A percentile compares a stretch with the other conserved stretches of the same genome.
phyloP scores from a whole-genome alignment of 108 stramenopile species.

The Tribonema minus region DNA sequence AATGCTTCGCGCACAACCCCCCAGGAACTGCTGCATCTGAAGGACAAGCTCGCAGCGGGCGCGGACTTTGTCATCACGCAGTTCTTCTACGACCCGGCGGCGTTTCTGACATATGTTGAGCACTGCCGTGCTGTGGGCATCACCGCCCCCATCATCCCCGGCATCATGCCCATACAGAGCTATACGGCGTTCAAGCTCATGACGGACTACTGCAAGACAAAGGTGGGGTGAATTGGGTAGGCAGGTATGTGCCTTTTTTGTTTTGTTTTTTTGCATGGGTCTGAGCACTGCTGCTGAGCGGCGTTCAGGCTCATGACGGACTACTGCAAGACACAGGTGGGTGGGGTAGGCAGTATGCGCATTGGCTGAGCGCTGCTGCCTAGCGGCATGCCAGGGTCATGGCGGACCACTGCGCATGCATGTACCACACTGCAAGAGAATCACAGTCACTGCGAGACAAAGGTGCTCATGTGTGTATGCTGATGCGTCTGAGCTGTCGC shows the following conservation, averaged over 20 bases:
- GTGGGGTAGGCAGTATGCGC: too few relatives aligned
- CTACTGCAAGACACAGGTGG: conserved; percentile 50
- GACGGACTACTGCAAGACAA: conserved; percentile 55
- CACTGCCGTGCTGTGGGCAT: conserved; percentile 73
- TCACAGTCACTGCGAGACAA: too few relatives aligned
- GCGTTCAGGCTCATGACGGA: conserved; percentile 54
- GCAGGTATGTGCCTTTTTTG: not conserved
- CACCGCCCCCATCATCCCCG: conserved; percentile 81
- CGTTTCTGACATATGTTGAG: conserved; percentile 72
- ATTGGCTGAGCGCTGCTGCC: too few relatives aligned
- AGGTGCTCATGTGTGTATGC: too few relatives aligned
- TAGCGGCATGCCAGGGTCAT: too few relatives aligned
- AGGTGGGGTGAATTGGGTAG: not conserved
- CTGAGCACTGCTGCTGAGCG: too few relatives aligned
- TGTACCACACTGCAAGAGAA: too few relatives aligned
- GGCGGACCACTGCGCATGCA: too few relatives aligned
- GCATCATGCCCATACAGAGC: conserved; percentile 89
- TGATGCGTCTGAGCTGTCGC: too few relatives aligned
- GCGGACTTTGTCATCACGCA: conserved; percentile 93
- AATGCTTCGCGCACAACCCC: too few relatives aligned
- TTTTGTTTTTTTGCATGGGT: too few relatives aligned
- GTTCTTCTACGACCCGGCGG: conserved; percentile 83
- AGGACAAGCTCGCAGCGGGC: conserved; percentile 80
- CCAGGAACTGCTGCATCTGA: conserved; percentile 73
- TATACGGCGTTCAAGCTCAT: conserved; percentile 52